Evolutionary conservation across 2,329 filamentous ascomycete species (phyloP).

Genomic region (Venturia aucupariae): DNA sequence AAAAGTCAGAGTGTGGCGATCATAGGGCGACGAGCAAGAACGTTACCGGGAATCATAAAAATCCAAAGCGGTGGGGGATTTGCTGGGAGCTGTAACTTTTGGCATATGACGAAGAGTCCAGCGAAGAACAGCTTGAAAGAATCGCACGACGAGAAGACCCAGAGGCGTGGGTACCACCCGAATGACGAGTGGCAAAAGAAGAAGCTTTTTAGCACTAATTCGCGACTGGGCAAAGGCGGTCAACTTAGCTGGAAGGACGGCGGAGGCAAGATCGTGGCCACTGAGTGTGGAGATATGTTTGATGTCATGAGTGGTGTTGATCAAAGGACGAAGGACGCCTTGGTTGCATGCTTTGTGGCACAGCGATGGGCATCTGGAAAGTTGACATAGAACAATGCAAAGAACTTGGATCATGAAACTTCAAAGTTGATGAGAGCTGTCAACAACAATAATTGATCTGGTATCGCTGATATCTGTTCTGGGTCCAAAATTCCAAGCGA

Average conservation of each 20-base stretch:
- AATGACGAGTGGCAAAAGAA: slow-evolving; percentile 20
- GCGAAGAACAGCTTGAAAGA: slow-evolving; percentile 17
- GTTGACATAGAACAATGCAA: background rate
- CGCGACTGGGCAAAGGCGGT: slow-evolving; percentile 10
- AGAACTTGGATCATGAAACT: background rate
- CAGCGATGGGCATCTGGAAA: slow-evolving; percentile 20
- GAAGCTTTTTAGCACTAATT: slow-evolving; percentile 20
- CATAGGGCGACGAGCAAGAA: slow-evolving; percentile 4
- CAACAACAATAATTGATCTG: background rate
- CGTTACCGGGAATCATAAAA: slow-evolving; percentile 6
- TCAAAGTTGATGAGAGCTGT: background rate
- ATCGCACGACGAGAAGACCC: slow-evolving; percentile 19
- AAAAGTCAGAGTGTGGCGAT: background rate
- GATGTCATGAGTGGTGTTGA: slow-evolving; percentile 16
- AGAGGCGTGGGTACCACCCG: slow-evolving; percentile 20
- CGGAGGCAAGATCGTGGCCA: slow-evolving; percentile 17
- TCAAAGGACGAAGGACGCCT: slow-evolving; percentile 18
- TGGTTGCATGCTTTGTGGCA: slow-evolving; percentile 24
- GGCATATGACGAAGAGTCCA: slow-evolving; percentile 18
- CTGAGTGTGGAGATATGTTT: slow-evolving; percentile 14
- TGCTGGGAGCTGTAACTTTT: slow-evolving; percentile 18
- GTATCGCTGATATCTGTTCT: no score
- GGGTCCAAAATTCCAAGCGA: no score
- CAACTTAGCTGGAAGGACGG: slow-evolving; percentile 18
- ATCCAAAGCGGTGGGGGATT: background rate